Evolutionary conservation across 225 moss, liverwort and hornwort species (phyloP).

Genomic region (Antitrichia curtipendula): DNA sequence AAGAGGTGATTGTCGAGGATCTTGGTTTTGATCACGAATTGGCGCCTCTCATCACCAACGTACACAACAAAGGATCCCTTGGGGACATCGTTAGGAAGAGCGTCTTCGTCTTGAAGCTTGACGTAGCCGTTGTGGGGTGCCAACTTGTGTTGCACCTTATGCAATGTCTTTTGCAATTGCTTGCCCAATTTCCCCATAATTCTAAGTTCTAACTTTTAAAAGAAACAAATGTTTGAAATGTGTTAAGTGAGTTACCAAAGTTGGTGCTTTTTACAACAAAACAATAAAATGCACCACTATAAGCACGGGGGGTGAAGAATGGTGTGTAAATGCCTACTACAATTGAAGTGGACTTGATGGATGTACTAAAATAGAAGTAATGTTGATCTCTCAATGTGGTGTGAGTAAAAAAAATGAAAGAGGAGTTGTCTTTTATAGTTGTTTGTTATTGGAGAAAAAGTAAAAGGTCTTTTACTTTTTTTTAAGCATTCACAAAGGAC

Average conservation of each 20-base stretch:
- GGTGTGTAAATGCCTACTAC: not conserved
- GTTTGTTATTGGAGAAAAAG: not conserved
- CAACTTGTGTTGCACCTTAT: not conserved
- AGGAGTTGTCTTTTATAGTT: not conserved
- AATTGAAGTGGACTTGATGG: not conserved
- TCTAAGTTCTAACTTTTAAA: no score
- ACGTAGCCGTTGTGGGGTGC: no score
- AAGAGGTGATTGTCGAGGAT: not conserved
- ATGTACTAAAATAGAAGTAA: no score
- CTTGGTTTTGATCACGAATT: not conserved
- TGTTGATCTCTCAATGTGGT: no score
- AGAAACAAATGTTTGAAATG: not conserved
- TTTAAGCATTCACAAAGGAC: no score
- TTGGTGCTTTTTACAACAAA: not conserved
- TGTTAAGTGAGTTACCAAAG: not conserved
- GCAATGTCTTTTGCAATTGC: not conserved
- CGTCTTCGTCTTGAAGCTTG: not conserved
- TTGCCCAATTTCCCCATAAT: not conserved
- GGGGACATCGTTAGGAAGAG: conserved; percentile 14
- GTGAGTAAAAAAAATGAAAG: not conserved
- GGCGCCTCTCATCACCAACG: conserved; percentile 30
- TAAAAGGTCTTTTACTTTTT: no score
- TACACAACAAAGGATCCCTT: conserved; percentile 47
- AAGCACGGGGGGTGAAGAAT: not conserved
- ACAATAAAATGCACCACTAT: no score